Base-by-base conservation (phyloP, 1,284 basidiomycete species). In the Cronartium ribicola region DNA sequence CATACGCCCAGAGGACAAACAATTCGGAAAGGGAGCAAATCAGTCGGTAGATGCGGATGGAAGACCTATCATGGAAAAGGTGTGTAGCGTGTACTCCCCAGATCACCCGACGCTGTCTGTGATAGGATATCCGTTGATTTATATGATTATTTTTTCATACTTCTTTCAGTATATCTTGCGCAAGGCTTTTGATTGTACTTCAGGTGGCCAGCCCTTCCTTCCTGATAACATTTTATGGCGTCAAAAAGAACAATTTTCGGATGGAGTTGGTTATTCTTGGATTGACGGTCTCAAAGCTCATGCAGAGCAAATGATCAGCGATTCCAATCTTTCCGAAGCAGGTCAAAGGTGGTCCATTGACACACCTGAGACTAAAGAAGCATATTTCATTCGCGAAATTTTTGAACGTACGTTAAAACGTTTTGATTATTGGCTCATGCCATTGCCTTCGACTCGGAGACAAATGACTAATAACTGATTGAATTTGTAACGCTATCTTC, bases 231-330 rank as follows among this genome's bases (percentile, higher is more conserved):
- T 99, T 79, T 86, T 99, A 55, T 99, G 96, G 96, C 87, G 96
- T 76, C 96, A 99, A 82, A 99, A 99, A 83, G 96, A 99, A 83
- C 94, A 98, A 80, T 99, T 99, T 85, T 96, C 93, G 11, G 96
- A 99, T 81, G 96, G 96, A 76, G 96, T 99, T 74, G 96, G 96
- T 39, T 98, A 98, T 84, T 96, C 92, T 61, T 98, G 96, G 96
- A 99, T 99, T 80, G 96, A 99, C 80, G 94, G 94, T 65, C 92
- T 99, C 77, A 98, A 98, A 84, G 89, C 89, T 69, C 88, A 97
- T 79, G 90, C 96, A 6, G 89, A 86, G 55, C 79, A 85, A 5
- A 81, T 84, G 65, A 87, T 98, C 67, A 88, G 90, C 14, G 94
- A 98, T 81, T 91, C 91, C 74, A 86, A 86, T 75, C 91, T 97